Conservation (phyloP, 495 filamentous ascomycete genomes). For the Staphylotrichum tortipilum region DNA sequence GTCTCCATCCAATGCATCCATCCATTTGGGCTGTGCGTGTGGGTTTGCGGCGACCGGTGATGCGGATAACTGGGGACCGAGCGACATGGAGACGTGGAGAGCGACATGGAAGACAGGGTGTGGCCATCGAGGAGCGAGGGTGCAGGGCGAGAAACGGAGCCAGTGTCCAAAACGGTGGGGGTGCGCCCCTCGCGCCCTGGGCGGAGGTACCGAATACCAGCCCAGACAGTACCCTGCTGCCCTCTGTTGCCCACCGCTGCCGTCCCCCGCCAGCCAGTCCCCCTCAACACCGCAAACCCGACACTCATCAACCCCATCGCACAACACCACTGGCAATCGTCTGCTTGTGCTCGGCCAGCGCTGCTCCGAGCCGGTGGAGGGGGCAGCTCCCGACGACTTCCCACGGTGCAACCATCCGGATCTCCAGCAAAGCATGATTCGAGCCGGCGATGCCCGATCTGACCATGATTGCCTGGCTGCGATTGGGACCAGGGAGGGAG, state of each 20-base stretch:
- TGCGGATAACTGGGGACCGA: too few relatives aligned
- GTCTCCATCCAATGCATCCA: background rate
- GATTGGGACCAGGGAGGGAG: too few relatives aligned
- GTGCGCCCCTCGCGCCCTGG: background rate
- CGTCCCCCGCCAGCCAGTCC: too few relatives aligned
- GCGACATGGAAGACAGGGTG: too few relatives aligned
- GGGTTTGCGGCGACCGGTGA: too few relatives aligned
- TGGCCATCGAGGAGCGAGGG: background rate
- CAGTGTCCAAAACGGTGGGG: slow-evolving; percentile 9
- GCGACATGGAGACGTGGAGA: too few relatives aligned
- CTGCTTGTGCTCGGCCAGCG: background rate
- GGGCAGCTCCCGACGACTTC: too few relatives aligned
- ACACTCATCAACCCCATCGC: too few relatives aligned
- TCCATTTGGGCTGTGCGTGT: too few relatives aligned
- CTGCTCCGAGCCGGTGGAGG: background rate
- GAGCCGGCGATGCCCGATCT: background rate
- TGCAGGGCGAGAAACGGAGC: slow-evolving; percentile 1
- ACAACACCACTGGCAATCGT: too few relatives aligned
- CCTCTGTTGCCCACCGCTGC: background rate
- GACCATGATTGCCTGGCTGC: too few relatives aligned
- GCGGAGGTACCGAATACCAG: slow-evolving; percentile 14
- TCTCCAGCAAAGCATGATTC: background rate
- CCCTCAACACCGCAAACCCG: too few relatives aligned
- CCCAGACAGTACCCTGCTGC: background rate
- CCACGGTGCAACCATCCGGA: background rate